Conservation (phyloP, 495 filamentous ascomycete genomes). For the Pyrenula massariospora region DNA sequence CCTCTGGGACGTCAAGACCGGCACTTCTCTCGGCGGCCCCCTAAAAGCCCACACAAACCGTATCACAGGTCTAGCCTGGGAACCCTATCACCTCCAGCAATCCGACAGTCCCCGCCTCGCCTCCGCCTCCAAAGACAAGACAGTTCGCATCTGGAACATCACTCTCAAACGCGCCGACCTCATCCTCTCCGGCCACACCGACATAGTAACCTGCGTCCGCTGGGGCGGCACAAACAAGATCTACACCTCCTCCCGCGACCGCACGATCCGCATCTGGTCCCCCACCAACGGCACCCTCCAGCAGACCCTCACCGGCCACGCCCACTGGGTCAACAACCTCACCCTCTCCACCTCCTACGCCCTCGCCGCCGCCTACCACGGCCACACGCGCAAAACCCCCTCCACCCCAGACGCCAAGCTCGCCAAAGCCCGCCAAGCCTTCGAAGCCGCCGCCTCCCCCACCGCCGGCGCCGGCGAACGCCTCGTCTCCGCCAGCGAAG, state of each 20-base stretch:
- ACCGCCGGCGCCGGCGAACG: slow-evolving; percentile 72
- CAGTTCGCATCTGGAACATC: slow-evolving; percentile 79
- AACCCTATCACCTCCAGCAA: slow-evolving; percentile 80
- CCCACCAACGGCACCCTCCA: slow-evolving; percentile 63
- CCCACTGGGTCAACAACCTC: slow-evolving; percentile 93
- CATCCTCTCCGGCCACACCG: slow-evolving; percentile 79
- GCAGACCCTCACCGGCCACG: slow-evolving; percentile 70
- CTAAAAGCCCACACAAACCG: slow-evolving; percentile 88
- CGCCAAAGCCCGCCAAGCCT: slow-evolving; percentile 69
- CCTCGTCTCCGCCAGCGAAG: slow-evolving; percentile 82
- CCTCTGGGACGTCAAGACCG: slow-evolving; percentile 80
- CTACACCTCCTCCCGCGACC: slow-evolving; percentile 86
- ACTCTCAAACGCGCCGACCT: slow-evolving; percentile 66
- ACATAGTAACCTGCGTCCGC: slow-evolving; percentile 75
- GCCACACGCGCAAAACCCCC: slow-evolving; percentile 67
- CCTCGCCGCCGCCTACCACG: slow-evolving; percentile 77
- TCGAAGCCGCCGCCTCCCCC: slow-evolving; percentile 74
- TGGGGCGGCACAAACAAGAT: slow-evolving; percentile 89
- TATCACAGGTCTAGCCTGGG: slow-evolving; percentile 83
- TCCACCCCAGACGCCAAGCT: slow-evolving; percentile 56
- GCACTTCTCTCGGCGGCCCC: slow-evolving; percentile 59
- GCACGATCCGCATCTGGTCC: slow-evolving; percentile 88
- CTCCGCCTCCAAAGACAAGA: slow-evolving; percentile 83
- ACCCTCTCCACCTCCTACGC: slow-evolving; percentile 88
- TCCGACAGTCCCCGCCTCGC: slow-evolving; percentile 67